Conservation (phyloP, 2,329 filamentous ascomycete species). For the Cytospora mali region DNA sequence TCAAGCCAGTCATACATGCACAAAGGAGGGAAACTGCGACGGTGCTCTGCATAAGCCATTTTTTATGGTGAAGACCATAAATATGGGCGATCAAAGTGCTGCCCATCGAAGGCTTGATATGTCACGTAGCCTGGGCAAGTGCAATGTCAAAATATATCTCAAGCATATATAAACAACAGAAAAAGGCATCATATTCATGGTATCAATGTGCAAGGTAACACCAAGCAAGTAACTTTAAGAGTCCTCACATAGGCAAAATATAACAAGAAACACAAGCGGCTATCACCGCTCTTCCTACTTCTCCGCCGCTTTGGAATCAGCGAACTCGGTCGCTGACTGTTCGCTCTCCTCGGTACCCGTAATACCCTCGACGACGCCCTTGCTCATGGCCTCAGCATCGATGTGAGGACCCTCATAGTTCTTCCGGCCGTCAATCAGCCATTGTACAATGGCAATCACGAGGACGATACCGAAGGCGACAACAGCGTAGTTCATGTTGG, state of each 20-base stretch:
- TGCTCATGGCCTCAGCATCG: constrained; percentile 31
- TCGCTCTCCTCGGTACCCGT: constrained; percentile 23
- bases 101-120: background rate
- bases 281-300: background rate
- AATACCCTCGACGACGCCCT: constrained; percentile 31
- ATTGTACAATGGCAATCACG: constrained; percentile 46
- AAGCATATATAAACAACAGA: background rate
- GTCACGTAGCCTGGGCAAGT: background rate
- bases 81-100: background rate
- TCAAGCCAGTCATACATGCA: background rate
- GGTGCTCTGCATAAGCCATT: too few relatives aligned
- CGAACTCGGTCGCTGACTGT: constrained; percentile 2
- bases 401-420: constrained; percentile 46
- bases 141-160: background rate
- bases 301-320: constrained; percentile 19
- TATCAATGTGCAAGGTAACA: background rate
- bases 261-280: background rate
- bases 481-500: constrained; percentile 67
- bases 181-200: background rate
- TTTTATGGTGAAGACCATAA: background rate
- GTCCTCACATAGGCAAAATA: background rate
- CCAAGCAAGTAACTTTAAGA: background rate
- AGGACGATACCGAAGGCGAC: constrained; percentile 53
- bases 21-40: constrained; percentile 8
- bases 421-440: constrained; percentile 53